Conservation (phyloP, 2,329 filamentous ascomycete genomes). For the Tolypocladium ophioglossoides region DNA sequence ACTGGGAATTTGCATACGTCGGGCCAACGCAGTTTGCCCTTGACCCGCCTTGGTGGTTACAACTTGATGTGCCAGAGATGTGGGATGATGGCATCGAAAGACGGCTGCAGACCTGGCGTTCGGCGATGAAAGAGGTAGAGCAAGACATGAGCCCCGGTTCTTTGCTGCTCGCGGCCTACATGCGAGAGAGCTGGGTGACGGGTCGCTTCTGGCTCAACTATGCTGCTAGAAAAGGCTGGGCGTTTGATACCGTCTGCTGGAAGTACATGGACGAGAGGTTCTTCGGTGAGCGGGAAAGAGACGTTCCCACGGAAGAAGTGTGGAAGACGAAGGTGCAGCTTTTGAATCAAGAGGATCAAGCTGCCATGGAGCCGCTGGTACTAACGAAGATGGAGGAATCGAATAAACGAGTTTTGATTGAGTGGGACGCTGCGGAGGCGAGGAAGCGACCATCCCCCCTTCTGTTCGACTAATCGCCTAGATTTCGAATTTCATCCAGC, state of each 20-base stretch:
- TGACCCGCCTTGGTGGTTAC: constrained; percentile 28
- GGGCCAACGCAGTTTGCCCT: constrained; percentile 21
- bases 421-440: constrained; percentile 13
- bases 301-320: constrained; percentile 6
- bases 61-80: constrained; percentile 19
- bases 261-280: constrained; percentile 22
- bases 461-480: constrained; percentile 8
- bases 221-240: constrained; percentile 24
- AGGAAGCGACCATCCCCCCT: constrained; percentile 5
- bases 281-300: constrained; percentile 12
- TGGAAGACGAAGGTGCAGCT: constrained; percentile 18
- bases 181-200: constrained; percentile 26
- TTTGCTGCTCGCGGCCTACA: constrained; percentile 16
- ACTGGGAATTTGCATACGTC: constrained; percentile 29
- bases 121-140: constrained; percentile 16
- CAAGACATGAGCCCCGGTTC: not conserved
- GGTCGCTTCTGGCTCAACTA: constrained; percentile 22
- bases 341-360: constrained; percentile 13
- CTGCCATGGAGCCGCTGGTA: constrained; percentile 18
- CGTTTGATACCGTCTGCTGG: constrained; percentile 26
- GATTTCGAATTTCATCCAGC: too few species aligned
- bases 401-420: constrained; percentile 12
- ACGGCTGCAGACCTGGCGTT: constrained; percentile 21
- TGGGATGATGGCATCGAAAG: constrained; percentile 20
- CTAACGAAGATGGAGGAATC: constrained; percentile 19